Evolutionary conservation across 2,329 filamentous ascomycete genomes (phyloP).

Genomic region (Aspergillus sp.): DNA sequence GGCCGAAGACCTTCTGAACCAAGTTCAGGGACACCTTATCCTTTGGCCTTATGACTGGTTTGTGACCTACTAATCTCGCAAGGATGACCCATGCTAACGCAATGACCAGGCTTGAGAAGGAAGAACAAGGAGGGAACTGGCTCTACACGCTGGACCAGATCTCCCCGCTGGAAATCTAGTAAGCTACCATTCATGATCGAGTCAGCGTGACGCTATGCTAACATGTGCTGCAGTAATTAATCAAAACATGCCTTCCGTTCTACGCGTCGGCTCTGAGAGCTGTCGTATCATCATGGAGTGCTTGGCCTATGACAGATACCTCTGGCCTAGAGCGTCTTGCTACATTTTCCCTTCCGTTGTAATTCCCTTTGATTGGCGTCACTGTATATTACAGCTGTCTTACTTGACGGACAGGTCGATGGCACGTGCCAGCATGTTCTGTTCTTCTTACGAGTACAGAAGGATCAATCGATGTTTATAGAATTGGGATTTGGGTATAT

Average conservation of each 20-base stretch:
- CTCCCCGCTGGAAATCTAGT: slow-evolving; percentile 93
- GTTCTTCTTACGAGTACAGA: neutral
- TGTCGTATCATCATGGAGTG: neutral
- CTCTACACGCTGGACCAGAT: slow-evolving; percentile 94
- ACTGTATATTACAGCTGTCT: slow-evolving; percentile 6
- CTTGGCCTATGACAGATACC: too few relatives aligned
- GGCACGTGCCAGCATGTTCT: too few relatives aligned
- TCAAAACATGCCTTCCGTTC: neutral
- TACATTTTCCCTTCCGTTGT: neutral
- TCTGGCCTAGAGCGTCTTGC: too few relatives aligned
- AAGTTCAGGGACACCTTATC: slow-evolving; percentile 86
- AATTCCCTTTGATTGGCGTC: slow-evolving; percentile 9
- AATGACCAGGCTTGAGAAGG: slow-evolving; percentile 66
- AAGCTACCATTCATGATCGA: slow-evolving; percentile 20
- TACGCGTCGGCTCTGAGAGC: neutral
- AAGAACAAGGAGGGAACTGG: slow-evolving; percentile 94
- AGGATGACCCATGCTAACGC: slow-evolving; percentile 7
- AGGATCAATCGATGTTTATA: neutral
- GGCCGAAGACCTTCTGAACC: slow-evolving; percentile 74
- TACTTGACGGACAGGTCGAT: too few relatives aligned
- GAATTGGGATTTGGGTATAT: neutral
- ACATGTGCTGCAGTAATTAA: slow-evolving; percentile 29
- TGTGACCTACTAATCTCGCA: slow-evolving; percentile 18
- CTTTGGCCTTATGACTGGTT: slow-evolving; percentile 92
- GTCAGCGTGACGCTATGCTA: slow-evolving; percentile 8